Conservation (phyloP, 192 early-diverging fungal genomes). For the Coemansia sp. region DNA sequence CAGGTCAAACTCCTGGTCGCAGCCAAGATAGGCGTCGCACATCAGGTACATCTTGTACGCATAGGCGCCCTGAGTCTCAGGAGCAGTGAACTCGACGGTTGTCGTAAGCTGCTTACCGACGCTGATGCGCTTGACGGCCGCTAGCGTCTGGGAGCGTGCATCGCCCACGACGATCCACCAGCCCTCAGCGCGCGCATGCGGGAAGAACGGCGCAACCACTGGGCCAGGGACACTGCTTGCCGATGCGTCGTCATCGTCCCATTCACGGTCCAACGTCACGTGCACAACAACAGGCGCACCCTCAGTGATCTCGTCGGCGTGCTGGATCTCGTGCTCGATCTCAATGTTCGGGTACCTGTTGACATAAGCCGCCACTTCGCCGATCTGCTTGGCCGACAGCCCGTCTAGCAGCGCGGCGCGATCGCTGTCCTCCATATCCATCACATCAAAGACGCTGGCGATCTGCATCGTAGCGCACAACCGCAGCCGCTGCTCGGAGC, state of each 20-base stretch:
- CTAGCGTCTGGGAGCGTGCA: constrained; percentile 66
- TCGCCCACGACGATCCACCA: constrained; percentile 99
- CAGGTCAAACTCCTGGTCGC: constrained; percentile 92
- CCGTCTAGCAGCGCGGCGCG: constrained; percentile 62
- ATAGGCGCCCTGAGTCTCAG: constrained; percentile 58
- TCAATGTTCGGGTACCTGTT: constrained; percentile 96
- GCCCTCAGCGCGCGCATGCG: constrained; percentile 81
- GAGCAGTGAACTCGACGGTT: constrained; percentile 83
- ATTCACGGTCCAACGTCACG: constrained; percentile 80
- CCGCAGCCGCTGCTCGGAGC: constrained; percentile 11
- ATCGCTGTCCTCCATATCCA: constrained; percentile 90
- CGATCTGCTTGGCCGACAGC: constrained; percentile 59
- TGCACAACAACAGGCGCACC: constrained; percentile 67
- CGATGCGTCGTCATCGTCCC: constrained; percentile 60
- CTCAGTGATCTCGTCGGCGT: constrained; percentile 60
- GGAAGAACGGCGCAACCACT: constrained; percentile 93
- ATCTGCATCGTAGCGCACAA: constrained; percentile 46
- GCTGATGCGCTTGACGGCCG: constrained; percentile 86
- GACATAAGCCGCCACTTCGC: constrained; percentile 79
- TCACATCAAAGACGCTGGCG: constrained; percentile 87
- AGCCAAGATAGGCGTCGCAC: constrained; percentile 92
- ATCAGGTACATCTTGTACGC: constrained; percentile 83
- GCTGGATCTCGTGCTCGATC: constrained; percentile 66
- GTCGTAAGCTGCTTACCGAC: constrained; percentile 63
- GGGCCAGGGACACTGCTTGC: constrained; percentile 62